A percentile compares a stretch with the other conserved stretches of the same genome.
Conservation (phyloP, 257 asterid genomes). For the Solanum sitiens region DNA sequence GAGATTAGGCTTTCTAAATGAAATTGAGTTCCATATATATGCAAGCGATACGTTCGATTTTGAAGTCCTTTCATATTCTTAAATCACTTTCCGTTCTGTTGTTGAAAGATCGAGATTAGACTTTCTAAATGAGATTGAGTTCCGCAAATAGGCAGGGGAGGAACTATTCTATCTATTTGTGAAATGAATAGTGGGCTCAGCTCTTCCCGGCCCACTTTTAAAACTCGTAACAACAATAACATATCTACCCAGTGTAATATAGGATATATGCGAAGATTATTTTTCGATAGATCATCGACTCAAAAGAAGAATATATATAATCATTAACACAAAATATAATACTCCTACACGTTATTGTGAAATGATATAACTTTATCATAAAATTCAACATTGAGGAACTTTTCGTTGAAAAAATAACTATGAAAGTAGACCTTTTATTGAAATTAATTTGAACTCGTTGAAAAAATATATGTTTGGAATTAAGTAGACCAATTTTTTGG, state of each 20-base stretch:
- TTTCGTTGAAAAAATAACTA: not conserved
- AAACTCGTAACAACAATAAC: not conserved
- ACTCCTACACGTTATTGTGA: not conserved
- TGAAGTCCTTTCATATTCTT: not conserved
- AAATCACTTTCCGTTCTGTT: not conserved
- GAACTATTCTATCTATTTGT: not conserved
- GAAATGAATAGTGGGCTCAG: not conserved
- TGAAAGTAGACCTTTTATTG: not conserved
- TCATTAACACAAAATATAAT: not conserved
- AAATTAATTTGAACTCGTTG: not conserved
- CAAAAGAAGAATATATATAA: not conserved
- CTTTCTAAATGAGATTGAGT: not conserved
- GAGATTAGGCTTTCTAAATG: too few species aligned
- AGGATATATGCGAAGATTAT: fast-evolving
- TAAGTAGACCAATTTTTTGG: not conserved
- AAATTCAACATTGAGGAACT: not conserved
- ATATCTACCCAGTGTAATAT: not conserved
- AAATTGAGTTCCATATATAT: too few species aligned
- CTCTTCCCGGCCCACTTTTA: not conserved
- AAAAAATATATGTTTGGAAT: not conserved
- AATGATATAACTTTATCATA: not conserved
- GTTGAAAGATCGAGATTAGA: not conserved
- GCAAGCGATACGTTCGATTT: not conserved
- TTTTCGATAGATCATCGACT: too few species aligned
- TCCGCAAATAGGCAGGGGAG: not conserved